Evolutionary conservation across 345 rosid species (phyloP), one percentile per base, ranked within the genome.

Genomic region (Dimocarpus longan): DNA sequence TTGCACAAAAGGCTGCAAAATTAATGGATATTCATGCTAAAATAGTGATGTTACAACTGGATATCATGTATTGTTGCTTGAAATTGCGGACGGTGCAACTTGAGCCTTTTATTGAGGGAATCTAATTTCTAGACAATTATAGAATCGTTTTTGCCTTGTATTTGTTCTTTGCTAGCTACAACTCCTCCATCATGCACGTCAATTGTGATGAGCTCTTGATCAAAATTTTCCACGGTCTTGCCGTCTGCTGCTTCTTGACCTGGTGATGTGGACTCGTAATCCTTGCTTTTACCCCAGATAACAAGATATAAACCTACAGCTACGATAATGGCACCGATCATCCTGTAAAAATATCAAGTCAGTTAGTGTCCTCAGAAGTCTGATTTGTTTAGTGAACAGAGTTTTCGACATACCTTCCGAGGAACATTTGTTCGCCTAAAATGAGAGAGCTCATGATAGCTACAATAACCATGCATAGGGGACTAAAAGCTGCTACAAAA

Each of bases 251-350:
- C 57, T 66, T 80, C 78, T 24, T 80, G 77, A 18, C 81, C 68
- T 43, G 88, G 70, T 72, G 82, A 66, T 69, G 80, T 22, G 40
- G 82, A 75, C 44, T 79, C 2, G 66, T 91, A 65, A 80, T 95
- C 98, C 80, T 93, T 92, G 80, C 88, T 76, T 83, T 93, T 95
- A 5, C 98, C 97, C 98, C 98, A 95, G 8, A 93, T 84, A 22
- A 95, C 97, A 39, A 92, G 88, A 82, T 90, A 93, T 37, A 95
- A 71, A 32, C 98, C 98, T 70, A 79, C 94, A 60, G 92, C 92
- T 74, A 93, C 90, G 82, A 93, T 80, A 39, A 78, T 48, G 4
- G 98, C 98, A 16, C 98, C 98, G 46, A 92, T 81, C 52, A 90
- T 86, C 94, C 99, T 95, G 84, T 71, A 79, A 83, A 60, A 60